These are phyloP conservation scores for Elsinoe fawcettii DNA, from an alignment of 2,329 filamentous ascomycete genomes.

Conservation along the genomic window DNA sequence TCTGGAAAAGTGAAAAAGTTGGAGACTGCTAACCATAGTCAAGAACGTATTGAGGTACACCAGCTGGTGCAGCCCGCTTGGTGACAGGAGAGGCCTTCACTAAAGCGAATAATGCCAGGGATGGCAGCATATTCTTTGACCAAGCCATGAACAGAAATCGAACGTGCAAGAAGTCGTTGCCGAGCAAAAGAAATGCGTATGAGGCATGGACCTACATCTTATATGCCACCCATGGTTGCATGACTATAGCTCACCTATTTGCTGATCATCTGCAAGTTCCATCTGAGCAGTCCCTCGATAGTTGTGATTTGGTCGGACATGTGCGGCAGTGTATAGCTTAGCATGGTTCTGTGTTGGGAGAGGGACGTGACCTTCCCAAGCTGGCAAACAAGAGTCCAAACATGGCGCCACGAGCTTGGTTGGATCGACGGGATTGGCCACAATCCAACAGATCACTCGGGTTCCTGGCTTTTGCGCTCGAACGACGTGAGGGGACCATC, in stretches of 20 bases:
- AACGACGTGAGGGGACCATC: not conserved
- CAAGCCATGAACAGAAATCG: not conserved
- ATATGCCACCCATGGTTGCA: not conserved
- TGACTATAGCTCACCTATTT: not conserved
- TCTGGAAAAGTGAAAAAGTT: not conserved
- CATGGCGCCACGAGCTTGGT: not conserved
- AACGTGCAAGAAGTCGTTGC: not conserved
- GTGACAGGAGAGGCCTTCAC: not conserved
- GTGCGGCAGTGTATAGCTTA: conserved; percentile 3
- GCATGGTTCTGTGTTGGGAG: not conserved
- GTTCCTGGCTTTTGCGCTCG: not conserved
- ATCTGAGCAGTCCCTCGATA: not conserved
- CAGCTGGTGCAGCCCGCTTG: conserved; percentile 17
- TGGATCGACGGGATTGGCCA: conserved; percentile 12
- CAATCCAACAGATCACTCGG: not conserved
- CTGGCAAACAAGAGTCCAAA: not conserved
- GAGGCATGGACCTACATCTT: not conserved
- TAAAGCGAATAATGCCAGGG: not conserved
- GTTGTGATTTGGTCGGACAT: conserved; percentile 7
- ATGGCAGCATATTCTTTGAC: not conserved
- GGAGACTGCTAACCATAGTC: conserved; percentile 32
- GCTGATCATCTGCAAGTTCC: not conserved
- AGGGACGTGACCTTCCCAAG: not conserved
- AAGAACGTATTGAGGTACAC: conserved; percentile 32
- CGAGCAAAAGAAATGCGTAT: not conserved